Base-by-base conservation (phyloP, 306 rosid species). In the Cucurbita pepo region DNA sequence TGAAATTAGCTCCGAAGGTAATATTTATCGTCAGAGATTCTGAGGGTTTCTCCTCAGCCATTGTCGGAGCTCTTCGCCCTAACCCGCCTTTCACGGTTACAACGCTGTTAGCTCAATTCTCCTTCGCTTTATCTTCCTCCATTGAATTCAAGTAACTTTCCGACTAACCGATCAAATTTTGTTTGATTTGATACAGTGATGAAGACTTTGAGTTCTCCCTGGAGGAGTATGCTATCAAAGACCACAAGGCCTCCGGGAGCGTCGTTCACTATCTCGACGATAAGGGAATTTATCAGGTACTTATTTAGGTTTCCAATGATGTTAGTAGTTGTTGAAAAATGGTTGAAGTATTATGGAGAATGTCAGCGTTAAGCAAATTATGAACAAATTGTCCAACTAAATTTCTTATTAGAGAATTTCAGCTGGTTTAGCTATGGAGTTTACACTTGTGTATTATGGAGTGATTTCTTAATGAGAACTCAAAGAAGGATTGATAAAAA, bases 201-300 rank as follows among this genome's bases (percentile, higher is more conserved):
- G 91, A 89, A 4, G 45, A 73, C 18, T 89, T 87, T 58, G 90
- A 87, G 66, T 79, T 87, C 14, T 83, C 91, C 1, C 75, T 91
- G 82, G 96, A 91, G 43, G 59, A 71, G 36, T 91, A 91, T 41
- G 94, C 89, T 73, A 82, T 91, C 80, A 77, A 63, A 37, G 79
- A 89, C 45, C 77, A 76, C 51, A 91, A 85, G 71, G 88, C 91
- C 2, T 86, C 91, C 19, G 97, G 94, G 22, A 82, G 13, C 59
- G 50, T 89, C 74, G 55, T 77, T 78, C 93, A 89, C 78, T 85
- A 82, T 62, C 80, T 87, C 40, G 93, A 87, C 72, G 63, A 50
- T 58, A 85, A 76, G 47, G 91, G 86, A 71, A 65, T 25, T 55
- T 84, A 62, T 78, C 82, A 82, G 92, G 97, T 91, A 48, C 6